Conservation (phyloP, 345 rosid genomes). For the Camelina laxa region DNA sequence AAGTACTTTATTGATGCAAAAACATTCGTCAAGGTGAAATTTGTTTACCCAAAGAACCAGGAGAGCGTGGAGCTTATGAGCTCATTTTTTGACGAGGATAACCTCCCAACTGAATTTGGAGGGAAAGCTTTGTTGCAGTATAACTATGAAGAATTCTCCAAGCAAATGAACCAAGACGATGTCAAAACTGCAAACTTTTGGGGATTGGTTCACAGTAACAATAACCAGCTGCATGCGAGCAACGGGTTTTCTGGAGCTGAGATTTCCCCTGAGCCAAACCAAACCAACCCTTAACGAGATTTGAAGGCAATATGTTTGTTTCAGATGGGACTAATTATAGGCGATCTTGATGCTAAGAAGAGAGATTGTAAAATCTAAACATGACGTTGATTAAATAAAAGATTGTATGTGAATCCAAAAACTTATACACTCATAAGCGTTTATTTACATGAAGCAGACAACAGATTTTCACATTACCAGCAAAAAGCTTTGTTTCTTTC, state of each 20-base stretch:
- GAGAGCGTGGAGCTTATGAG: constrained; percentile 85
- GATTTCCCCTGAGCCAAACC: constrained; percentile 61
- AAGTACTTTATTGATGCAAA: constrained; percentile 87
- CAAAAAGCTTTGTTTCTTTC: constrained; percentile 34
- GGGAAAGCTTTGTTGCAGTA: constrained; percentile 75
- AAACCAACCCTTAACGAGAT: constrained; percentile 28
- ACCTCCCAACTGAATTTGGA: constrained; percentile 86
- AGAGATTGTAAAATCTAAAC: constrained; percentile 20
- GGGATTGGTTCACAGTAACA: constrained; percentile 51
- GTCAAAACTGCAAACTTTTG: constrained; percentile 62
- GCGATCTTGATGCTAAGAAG: constrained; percentile 10
- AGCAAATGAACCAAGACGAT: constrained; percentile 76
- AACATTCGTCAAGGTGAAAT: constrained; percentile 88
- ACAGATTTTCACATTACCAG: constrained; percentile 11
- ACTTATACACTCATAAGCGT: constrained; percentile 16
- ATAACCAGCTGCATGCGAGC: constrained; percentile 36
- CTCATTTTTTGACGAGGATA: constrained; percentile 72
- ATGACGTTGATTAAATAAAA: constrained; percentile 1
- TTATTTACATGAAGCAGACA: constrained; percentile 27
- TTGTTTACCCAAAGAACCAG: constrained; percentile 85
- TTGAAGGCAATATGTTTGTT: constrained; percentile 28
- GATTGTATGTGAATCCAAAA: constrained; percentile 5
- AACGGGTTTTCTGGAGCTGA: constrained; percentile 59
- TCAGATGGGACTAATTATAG: background rate
- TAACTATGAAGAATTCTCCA: constrained; percentile 86